These are phyloP conservation scores for Penicillium sp. DNA, from an alignment of 2,329 filamentous ascomycete species.

Conservation along the genomic window DNA sequence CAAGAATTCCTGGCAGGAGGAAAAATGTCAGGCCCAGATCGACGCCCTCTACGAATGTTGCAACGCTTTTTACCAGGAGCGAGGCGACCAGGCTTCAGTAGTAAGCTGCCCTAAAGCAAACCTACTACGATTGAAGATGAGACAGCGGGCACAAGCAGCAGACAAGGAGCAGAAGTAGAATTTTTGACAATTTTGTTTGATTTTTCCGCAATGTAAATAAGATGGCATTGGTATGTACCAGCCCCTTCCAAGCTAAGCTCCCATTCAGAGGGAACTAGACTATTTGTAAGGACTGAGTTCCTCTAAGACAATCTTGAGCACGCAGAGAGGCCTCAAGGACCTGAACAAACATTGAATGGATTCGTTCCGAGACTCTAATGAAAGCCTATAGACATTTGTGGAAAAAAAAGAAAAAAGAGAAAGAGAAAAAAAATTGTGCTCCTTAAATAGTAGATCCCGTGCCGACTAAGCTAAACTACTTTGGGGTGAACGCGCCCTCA, in stretches of 20 bases:
- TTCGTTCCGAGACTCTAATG: slow-evolving; percentile 99
- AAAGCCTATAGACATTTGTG: slow-evolving; percentile 70
- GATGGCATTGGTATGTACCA: slow-evolving; percentile 39
- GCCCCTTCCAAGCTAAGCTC: slow-evolving; percentile 53
- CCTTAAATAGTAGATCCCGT: slow-evolving; percentile 29
- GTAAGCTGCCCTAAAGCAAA: slow-evolving; percentile 83
- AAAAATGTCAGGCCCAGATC: slow-evolving; percentile 74
- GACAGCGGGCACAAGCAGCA: slow-evolving; percentile 61
- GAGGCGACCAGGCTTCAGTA: slow-evolving; percentile 73
- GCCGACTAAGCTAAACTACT: slow-evolving; percentile 32
- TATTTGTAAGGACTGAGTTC: slow-evolving; percentile 72
- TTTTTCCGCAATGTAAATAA: not conserved
- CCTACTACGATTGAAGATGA: slow-evolving; percentile 79
- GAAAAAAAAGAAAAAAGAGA: slow-evolving; percentile 52
- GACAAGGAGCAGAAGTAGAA: slow-evolving; percentile 12
- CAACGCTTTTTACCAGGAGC: slow-evolving; percentile 77
- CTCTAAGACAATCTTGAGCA: slow-evolving; percentile 98
- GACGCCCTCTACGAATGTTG: slow-evolving; percentile 93
- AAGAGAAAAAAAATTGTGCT: slow-evolving; percentile 29
- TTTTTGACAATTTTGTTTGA: slow-evolving; percentile 5
- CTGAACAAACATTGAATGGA: slow-evolving; percentile 88
- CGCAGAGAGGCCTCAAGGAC: slow-evolving; percentile 79
- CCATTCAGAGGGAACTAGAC: slow-evolving; percentile 59
- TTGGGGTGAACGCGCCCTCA: slow-evolving; percentile 34
- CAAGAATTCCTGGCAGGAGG: slow-evolving; percentile 82